Conservation (phyloP, 2,329 filamentous ascomycete species). For the Berkeleyomyces basicola region DNA sequence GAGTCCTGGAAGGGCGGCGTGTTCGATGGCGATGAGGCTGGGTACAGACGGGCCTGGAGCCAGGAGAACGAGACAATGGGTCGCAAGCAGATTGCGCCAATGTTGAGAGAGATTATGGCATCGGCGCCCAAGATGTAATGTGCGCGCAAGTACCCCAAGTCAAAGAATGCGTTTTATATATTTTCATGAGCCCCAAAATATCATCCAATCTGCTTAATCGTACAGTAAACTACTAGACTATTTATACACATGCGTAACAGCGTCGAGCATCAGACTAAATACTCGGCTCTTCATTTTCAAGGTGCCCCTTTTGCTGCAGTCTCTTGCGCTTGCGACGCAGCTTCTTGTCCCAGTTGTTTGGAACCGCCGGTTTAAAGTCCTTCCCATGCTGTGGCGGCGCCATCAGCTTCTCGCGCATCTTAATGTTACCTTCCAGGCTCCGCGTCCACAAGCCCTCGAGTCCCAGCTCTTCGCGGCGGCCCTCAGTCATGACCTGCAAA, state of each 20-base stretch:
- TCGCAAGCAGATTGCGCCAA: slow-evolving; percentile 52
- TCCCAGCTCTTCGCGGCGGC: slow-evolving; percentile 33
- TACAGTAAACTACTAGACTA: neutral
- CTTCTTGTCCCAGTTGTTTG: slow-evolving; percentile 13
- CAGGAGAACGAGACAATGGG: slow-evolving; percentile 46
- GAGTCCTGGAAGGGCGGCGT: slow-evolving; percentile 33
- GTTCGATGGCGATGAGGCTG: slow-evolving; percentile 26
- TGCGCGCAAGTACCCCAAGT: neutral
- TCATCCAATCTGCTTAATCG: neutral
- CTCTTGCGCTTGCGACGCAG: slow-evolving; percentile 11
- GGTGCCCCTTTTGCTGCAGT: slow-evolving; percentile 6
- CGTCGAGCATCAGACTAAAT: neutral
- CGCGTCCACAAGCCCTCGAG: slow-evolving; percentile 36
- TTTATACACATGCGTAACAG: neutral
- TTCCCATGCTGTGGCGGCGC: neutral
- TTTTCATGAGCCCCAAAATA: neutral
- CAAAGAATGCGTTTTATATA: neutral
- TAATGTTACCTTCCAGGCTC: slow-evolving; percentile 20
- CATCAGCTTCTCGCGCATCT: slow-evolving; percentile 18
- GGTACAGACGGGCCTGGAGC: slow-evolving; percentile 45
- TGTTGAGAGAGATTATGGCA: slow-evolving; percentile 34
- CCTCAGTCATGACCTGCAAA: slow-evolving; percentile 41
- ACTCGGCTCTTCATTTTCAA: neutral
- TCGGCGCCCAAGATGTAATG: neutral
- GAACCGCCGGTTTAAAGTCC: neutral